Conservation (phyloP, 805 yeast species). For the Nakazawaea laoshanensis region DNA sequence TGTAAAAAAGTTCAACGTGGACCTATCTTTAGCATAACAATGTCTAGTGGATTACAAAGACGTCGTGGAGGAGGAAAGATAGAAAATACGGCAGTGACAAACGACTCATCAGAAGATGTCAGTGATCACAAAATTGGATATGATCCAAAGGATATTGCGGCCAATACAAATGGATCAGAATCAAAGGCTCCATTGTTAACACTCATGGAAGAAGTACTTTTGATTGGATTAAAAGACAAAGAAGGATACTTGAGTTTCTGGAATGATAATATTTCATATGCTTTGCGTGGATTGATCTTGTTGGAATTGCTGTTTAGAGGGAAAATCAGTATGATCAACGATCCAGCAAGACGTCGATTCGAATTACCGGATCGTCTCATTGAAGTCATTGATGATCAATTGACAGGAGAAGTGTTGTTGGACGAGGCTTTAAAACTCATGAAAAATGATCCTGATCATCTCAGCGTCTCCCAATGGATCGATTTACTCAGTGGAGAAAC, state of each 20-base stretch:
- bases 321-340: slow-evolving; percentile 81
- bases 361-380: slow-evolving; percentile 82
- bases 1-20: too few species aligned
- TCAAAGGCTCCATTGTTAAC: slow-evolving; percentile 63
- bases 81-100: slow-evolving; percentile 2
- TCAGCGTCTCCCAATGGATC: slow-evolving; percentile 85
- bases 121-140: slow-evolving; percentile 59
- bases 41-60: slow-evolving; percentile 56
- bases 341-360: slow-evolving; percentile 83
- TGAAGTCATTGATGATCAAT: slow-evolving; percentile 75
- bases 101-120: slow-evolving; percentile 17
- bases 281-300: slow-evolving; percentile 87
- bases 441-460: slow-evolving; percentile 71
- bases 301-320: slow-evolving; percentile 90
- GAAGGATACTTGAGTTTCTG: slow-evolving; percentile 96
- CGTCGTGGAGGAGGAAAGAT: slow-evolving; percentile 51
- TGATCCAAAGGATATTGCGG: slow-evolving; percentile 55
- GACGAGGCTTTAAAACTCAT: slow-evolving; percentile 91
- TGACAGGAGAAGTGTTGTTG: slow-evolving; percentile 91
- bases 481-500: slow-evolving; percentile 93
- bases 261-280: slow-evolving; percentile 97
- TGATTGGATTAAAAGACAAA: slow-evolving; percentile 89
- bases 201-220: slow-evolving; percentile 90
- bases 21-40: neutral
- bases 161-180: slow-evolving; percentile 24